Conservation (phyloP, 768 basidiomycete genomes). For the Calocybe gangraenosa region DNA sequence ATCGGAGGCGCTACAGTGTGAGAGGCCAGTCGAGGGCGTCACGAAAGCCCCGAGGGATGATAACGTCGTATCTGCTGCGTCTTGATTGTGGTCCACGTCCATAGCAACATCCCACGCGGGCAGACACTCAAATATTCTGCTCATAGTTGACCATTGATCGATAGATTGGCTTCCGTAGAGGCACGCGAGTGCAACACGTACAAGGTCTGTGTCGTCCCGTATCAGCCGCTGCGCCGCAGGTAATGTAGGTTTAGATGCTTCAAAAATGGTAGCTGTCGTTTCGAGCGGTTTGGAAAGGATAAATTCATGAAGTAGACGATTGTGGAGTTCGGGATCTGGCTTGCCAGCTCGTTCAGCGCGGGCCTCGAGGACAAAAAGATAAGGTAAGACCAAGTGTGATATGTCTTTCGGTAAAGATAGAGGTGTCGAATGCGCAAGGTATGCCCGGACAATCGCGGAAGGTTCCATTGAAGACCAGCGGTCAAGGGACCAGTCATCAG, state of each 20-base stretch:
- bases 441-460: constrained; percentile 62
- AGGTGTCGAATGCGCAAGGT: constrained; percentile 69
- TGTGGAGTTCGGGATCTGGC: constrained; percentile 64
- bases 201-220: constrained; percentile 78
- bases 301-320: constrained; percentile 66
- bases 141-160: constrained; percentile 81
- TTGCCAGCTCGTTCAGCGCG: constrained; percentile 76
- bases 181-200: constrained; percentile 80
- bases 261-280: constrained; percentile 73
- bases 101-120: constrained; percentile 77
- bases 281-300: constrained; percentile 65
- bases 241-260: constrained; percentile 88
- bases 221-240: constrained; percentile 68
- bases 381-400: constrained; percentile 79
- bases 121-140: constrained; percentile 90
- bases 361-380: constrained; percentile 88
- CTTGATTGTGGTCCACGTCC: constrained; percentile 60
- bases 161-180: constrained; percentile 78
- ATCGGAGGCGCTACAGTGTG: constrained; percentile 58
- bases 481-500: constrained; percentile 71
- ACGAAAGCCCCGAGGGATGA: constrained; percentile 78
- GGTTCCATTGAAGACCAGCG: constrained; percentile 72
- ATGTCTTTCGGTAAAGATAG: constrained; percentile 66
- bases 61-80: constrained; percentile 79
- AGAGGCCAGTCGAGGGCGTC: constrained; percentile 61